These are phyloP conservation scores for Prunus yedoensis DNA, from an alignment of 331 rosid genomes.

Conservation along the genomic window DNA sequence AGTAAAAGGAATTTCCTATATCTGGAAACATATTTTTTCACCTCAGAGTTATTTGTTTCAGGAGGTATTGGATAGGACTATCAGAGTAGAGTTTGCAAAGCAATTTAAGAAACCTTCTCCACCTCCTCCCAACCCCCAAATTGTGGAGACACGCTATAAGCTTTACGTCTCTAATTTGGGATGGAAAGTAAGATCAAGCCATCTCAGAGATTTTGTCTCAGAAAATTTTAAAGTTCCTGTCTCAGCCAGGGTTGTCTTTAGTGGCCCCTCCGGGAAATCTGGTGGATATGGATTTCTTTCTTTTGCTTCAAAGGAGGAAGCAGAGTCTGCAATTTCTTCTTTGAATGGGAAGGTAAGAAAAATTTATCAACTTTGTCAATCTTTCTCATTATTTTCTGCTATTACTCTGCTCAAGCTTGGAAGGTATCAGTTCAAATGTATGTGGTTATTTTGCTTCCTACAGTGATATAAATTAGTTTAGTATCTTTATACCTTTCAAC, in stretches of 20 bases:
- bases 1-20: neutral
- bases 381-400: conserved; percentile 11
- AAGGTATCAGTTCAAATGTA: neutral
- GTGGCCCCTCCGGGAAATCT: conserved; percentile 59
- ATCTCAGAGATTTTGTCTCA: conserved; percentile 65
- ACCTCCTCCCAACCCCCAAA: conserved; percentile 39
- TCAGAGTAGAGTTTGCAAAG: conserved; percentile 71
- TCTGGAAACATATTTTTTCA: conserved; percentile 13
- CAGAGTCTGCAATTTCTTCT: conserved; percentile 67
- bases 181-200: conserved; percentile 78
- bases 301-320: conserved; percentile 73
- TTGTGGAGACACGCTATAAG: conserved; percentile 56
- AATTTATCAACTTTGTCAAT: conserved; percentile 1
- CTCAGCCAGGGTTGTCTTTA: conserved; percentile 84
- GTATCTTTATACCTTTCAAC: neutral
- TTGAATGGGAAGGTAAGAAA: conserved; percentile 72
- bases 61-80: conserved; percentile 69
- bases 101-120: conserved; percentile 73
- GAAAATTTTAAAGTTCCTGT: conserved; percentile 64
- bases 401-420: conserved; percentile 1
- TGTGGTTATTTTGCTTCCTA: neutral
- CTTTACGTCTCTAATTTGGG: conserved; percentile 74
- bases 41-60: conserved; percentile 25
- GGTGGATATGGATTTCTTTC: conserved; percentile 85
- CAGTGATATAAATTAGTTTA: neutral